These are phyloP conservation scores for Sporopachydermia quercuum DNA, from an alignment of 805 yeast species.

Conservation along the genomic window DNA sequence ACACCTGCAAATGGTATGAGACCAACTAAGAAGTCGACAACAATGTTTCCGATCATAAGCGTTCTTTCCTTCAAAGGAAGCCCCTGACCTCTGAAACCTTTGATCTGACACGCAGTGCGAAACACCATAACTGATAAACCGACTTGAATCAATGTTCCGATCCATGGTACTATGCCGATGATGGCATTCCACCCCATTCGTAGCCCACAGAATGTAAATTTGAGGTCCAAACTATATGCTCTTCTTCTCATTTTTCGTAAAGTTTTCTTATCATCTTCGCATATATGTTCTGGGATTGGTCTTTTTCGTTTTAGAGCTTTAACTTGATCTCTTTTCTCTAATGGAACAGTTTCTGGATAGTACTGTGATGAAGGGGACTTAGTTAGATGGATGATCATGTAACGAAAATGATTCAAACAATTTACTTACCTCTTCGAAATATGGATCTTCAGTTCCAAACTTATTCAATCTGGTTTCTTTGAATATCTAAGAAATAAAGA, in stretches of 20 bases:
- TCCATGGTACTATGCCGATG: constrained; percentile 53
- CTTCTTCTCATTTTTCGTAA: constrained; percentile 35
- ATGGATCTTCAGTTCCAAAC: constrained; percentile 30
- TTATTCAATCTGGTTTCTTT: constrained; percentile 20
- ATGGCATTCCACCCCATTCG: constrained; percentile 58
- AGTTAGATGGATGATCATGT: no score
- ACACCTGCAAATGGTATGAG: constrained; percentile 70
- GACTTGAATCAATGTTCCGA: neutral
- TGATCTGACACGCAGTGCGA: neutral
- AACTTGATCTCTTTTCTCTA: neutral
- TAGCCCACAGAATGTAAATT: constrained; percentile 46
- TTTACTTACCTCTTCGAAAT: constrained; percentile 21
- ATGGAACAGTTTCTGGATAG: no score
- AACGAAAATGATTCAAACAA: no score
- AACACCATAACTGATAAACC: neutral
- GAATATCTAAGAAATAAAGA: no score
- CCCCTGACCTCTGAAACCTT: neutral
- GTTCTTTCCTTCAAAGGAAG: constrained; percentile 38
- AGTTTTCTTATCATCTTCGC: constrained; percentile 34
- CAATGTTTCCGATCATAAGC: constrained; percentile 45
- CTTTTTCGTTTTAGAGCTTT: constrained; percentile 23
- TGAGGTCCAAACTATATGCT: constrained; percentile 57
- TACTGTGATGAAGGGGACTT: no score
- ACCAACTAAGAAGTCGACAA: constrained; percentile 55
- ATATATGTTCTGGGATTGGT: constrained; percentile 41